Base-by-base conservation (phyloP, 1,139 yeast genomes). In the Dujonia santamariae region DNA sequence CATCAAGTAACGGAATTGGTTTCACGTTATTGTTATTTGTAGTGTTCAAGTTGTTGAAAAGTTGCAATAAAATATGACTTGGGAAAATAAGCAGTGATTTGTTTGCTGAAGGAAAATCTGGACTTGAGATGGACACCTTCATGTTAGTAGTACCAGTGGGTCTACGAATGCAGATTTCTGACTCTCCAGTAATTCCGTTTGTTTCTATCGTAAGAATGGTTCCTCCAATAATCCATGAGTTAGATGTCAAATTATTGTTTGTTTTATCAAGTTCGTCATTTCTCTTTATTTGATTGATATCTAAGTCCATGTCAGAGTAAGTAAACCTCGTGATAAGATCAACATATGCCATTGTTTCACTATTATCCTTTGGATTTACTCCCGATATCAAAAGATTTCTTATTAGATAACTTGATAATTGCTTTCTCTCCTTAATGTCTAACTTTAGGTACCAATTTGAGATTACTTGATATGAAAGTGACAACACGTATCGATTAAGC, bases 401-500 rank as follows among this genome's bases (percentile, higher is more conserved):
- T 27, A 80, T 67, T 12, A 87, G 68, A 47, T 77, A 87, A 2
- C 85, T 71, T 1, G 84, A 73, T 30, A 85, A 51, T 30, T 69
- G 64, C 36, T 72, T 71, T 30, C 95, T 62, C 33, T 80, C 80
- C n/a, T 61, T 59, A 43, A 82, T 45, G 20, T 71, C 68, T 50
- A 86, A 71, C 36, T 81, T 78, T 45, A 85, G 57, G 47, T 81
- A 86, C 92, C 95, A 85, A 31, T 75, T 71, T 2, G 84, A 68
- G 28, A 87, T 75, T 4, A 85, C 84, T 39, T 72, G 73, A 51
- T 80, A 85, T 0, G 95, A 85, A 33, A 83, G 60, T 1, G 78
- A 66, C 18, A 76, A 59, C 24, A 82, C 65, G 50, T 84, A 85
- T 37, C 75, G 80, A 0, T 84, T 69, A 37, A 84, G 54, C 11